These are phyloP conservation scores for Penicillium italicum DNA, from an alignment of 2,329 filamentous ascomycete species.

Conservation along the genomic window DNA sequence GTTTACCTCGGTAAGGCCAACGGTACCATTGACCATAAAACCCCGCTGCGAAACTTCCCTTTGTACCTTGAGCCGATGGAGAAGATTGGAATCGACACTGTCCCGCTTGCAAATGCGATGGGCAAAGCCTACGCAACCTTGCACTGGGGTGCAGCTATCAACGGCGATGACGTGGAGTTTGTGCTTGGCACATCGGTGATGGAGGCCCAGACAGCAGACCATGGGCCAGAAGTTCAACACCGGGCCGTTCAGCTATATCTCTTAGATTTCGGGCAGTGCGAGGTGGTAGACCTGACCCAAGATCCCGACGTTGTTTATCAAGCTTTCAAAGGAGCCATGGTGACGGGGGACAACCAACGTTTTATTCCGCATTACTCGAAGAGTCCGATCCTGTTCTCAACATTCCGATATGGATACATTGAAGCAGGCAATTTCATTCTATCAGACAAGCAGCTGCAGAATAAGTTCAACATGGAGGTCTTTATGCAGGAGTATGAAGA, in stretches of 20 bases:
- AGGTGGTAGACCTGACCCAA: background rate
- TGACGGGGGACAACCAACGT: conserved; percentile 10
- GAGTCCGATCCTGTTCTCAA: conserved; percentile 11
- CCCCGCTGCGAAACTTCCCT: conserved; percentile 7
- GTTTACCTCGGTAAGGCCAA: conserved; percentile 2
- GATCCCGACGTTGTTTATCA: conserved; percentile 3
- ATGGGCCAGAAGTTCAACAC: background rate
- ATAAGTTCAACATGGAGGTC: conserved; percentile 5
- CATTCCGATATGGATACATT: conserved; percentile 9
- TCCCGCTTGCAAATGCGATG: conserved; percentile 3
- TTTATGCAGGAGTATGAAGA: conserved; percentile 14
- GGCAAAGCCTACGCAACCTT: conserved; percentile 12
- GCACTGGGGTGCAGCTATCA: conserved; percentile 9
- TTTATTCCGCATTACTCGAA: conserved; percentile 17
- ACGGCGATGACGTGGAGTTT: conserved; percentile 16
- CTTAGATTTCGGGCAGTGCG: background rate
- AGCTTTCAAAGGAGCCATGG: conserved; percentile 17
- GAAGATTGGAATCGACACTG: background rate
- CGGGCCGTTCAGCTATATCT: background rate
- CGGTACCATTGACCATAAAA: background rate
- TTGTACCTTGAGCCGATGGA: conserved; percentile 6
- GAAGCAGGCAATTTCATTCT: conserved; percentile 7
- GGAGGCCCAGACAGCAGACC: background rate
- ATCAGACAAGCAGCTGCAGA: background rate
- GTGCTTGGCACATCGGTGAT: conserved; percentile 7